Base-by-base conservation (phyloP, 2,329 filamentous ascomycete species). In the Chrysoporthe puriensis region DNA sequence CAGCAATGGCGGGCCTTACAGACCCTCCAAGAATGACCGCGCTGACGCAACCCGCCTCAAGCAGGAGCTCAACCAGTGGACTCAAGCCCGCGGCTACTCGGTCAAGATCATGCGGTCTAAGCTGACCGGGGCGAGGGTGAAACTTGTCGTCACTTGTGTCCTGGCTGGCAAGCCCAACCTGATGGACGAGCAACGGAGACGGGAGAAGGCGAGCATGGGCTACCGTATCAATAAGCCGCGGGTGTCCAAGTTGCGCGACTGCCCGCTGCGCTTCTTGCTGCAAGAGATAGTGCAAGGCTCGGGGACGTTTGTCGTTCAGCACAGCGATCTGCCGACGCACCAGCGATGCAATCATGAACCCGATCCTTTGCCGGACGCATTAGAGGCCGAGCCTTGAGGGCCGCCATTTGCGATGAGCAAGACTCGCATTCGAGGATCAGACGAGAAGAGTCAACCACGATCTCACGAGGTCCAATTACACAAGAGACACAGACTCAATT, bases 51-150 rank as follows among this genome's bases (percentile, higher is more conserved):
- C 21, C 7, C 56, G 54, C 1, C 64, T 69, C 40, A 69, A 67
- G 64, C 40, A 52, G 61, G 61, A 67, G 64, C 48, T 69, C 48
- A 69, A 69, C 64, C 60, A 43, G 48, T 69, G 67, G 67, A 69
- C 67, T 40, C 67, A 69, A 60, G 61, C 67, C 61, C 67, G 52
- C 11, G 67, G 67, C 21, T 69, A 69, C 61, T 64, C 58, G 48
- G 67, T 64, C 56, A 69, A 69, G 43, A 69, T 69, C 48, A 56
- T 64, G 60, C 67, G 64, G 44, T 67, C 56, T 61, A 69, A 67
- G 64, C 57, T 61, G 21, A 60, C 64, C 13, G 67, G 67, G 32
- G 62, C 67, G 14, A 59, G 66, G 60, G 34, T 60, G 4, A 79
- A 67, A 64, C 64, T 69, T 40, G 48, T 66, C 54, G 58, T 69